Evolutionary conservation across 2,329 filamentous ascomycete species (phyloP), one percentile per base, ranked within the genome.

Genomic region (Bretziella fagacearum): DNA sequence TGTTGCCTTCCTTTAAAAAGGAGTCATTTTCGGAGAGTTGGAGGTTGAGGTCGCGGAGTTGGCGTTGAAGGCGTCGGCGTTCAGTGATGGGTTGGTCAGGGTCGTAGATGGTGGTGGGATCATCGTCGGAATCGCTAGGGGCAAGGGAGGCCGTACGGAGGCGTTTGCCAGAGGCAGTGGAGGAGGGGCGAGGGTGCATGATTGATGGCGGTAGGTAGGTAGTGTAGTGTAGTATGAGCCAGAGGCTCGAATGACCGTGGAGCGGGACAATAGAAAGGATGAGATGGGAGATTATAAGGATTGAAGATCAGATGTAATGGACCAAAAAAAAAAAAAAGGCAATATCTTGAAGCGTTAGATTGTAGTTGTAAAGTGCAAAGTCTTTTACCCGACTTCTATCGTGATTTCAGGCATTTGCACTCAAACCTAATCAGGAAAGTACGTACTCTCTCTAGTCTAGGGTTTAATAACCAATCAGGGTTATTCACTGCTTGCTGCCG

Each of bases 41-140:
- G 27, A 65, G 81, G 59, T 63, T 67, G n/a, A 93, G 66, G 36
- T 79, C 74, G 52, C 87, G 74, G 50, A 86, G 70, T 7, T 70
- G 71, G 49, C 75, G 75, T 51, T 86, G 81, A 27, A 93, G 65
- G 46, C 68, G 64, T 20, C 87, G 73, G 33, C 85, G 76, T 60
- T 86, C 74, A 36, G 81, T 74, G 10, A 81, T 67, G 48, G 84
- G 70, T 58, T 95, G 89, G 51, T 93, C 79, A 0, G 86, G 87
- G 57, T 95, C 82, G 60, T 87, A 93, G 4, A 68, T 65, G 20
- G 35, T 10, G 35, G 15, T 22, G 35, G 18, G 89, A 51, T 93
- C 79, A 0, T 85, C 87, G 57, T 95, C 82, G 60, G 87, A 93
- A 4, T 68, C 65, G 15, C 20, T 15, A 23, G 15, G n/a, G 39